These are phyloP conservation scores for Cutaneotrichosporon mucoides DNA, from an alignment of 1,284 basidiomycete species.

Conservation along the genomic window DNA sequence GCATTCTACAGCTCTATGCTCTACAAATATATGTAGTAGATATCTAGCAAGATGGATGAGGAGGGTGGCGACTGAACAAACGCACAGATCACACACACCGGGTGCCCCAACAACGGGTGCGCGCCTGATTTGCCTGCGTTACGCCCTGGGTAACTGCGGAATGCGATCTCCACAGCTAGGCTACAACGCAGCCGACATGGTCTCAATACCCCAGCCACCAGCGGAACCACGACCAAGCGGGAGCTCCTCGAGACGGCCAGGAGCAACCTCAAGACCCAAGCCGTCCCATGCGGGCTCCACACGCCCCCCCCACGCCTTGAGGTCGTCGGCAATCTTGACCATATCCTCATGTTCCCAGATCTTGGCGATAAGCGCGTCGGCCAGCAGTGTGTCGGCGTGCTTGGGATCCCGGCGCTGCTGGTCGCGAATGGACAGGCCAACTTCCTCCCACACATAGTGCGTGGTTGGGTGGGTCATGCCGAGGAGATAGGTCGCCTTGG, in stretches of 20 bases:
- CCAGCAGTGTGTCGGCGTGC: slow-evolving; percentile 12
- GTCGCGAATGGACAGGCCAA: slow-evolving; percentile 29
- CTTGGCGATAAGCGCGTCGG: slow-evolving; percentile 12
- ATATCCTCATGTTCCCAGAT: slow-evolving; percentile 16
- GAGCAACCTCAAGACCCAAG: slow-evolving; percentile 25
- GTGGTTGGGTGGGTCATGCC: slow-evolving; percentile 47
- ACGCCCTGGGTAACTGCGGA: too few species aligned
- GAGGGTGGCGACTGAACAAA: too few species aligned
- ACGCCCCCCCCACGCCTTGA: slow-evolving; percentile 19
- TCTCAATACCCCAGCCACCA: slow-evolving; percentile 4
- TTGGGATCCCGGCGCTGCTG: slow-evolving; percentile 4
- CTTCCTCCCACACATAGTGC: slow-evolving; percentile 47
- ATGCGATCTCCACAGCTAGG: too few species aligned
- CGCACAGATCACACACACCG: too few species aligned
- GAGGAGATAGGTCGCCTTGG: slow-evolving; percentile 41
- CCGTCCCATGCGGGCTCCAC: slow-evolving; percentile 44
- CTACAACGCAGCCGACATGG: neutral
- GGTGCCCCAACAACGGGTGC: too few species aligned
- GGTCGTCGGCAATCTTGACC: slow-evolving; percentile 4
- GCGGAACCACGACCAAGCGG: slow-evolving; percentile 4
- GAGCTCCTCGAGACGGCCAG: slow-evolving; percentile 9
- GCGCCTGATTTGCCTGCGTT: too few species aligned
- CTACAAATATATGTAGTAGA: too few species aligned
- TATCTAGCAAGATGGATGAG: too few species aligned
- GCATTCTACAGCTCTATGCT: too few species aligned